A percentile compares a stretch with the other conserved stretches of the same genome.
Evolutionary conservation across 768 basidiomycete species (phyloP).

Genomic region (Tulasnella calospora): DNA sequence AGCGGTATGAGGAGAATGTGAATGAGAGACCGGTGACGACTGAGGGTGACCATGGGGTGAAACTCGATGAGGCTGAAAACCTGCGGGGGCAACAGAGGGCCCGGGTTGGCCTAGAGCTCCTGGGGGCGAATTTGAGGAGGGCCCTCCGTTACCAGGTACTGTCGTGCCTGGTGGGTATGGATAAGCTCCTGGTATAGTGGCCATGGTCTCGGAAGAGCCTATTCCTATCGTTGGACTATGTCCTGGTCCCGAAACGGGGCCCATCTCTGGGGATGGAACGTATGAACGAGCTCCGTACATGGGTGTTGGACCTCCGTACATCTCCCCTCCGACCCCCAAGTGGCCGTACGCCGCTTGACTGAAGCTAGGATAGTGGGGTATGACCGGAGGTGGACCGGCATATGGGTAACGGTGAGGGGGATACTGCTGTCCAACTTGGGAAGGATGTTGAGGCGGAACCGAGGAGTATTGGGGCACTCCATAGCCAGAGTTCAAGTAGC

Average conservation of each 20-base stretch:
- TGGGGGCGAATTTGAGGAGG: background rate
- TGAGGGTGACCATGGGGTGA: background rate
- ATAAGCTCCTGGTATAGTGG: background rate
- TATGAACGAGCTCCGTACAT: background rate
- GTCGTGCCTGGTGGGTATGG: background rate
- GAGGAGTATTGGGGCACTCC: constrained; percentile 11
- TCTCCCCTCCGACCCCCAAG: constrained; percentile 6
- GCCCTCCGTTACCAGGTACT: background rate
- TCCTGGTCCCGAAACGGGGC: background rate
- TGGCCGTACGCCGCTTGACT: constrained; percentile 9
- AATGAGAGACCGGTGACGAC: constrained; percentile 5
- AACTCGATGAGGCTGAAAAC: background rate
- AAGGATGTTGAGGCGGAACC: background rate
- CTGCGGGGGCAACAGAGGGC: background rate
- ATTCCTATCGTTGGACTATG: background rate
- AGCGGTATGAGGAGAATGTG: constrained; percentile 10
- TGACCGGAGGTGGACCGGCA: background rate
- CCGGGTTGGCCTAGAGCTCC: background rate
- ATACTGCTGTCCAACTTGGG: background rate
- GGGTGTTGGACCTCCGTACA: background rate
- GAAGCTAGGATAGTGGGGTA: background rate
- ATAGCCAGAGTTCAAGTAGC: constrained; percentile 14
- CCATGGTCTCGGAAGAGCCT: background rate
- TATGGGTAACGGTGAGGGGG: background rate
- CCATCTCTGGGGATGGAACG: constrained; percentile 1